Base-by-base conservation (phyloP, 495 filamentous ascomycete species). In the Penicillium cataractarum region DNA sequence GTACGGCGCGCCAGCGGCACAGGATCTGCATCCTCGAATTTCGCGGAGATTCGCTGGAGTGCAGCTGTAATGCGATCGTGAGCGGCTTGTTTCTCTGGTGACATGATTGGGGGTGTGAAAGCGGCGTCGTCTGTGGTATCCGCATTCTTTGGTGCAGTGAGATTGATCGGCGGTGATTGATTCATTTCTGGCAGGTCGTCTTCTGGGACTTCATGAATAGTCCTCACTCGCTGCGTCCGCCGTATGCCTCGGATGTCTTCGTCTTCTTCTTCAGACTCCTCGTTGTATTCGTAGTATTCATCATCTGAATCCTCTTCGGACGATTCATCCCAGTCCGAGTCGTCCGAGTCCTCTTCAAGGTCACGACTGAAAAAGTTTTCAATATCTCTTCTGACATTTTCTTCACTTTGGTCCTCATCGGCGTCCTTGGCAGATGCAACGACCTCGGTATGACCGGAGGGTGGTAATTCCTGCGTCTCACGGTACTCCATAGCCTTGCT, bases 231-330 rank as follows among this genome's bases (percentile, higher is more conserved):
- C 4, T 35, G 42, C 4, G 29, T 8, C 3, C 42, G 27, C 55
- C 19, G 54, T 31, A 42, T 42, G 10, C 24, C 15, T 50, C 40
- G 3, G 39, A 54, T 2, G 17, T 61, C 58, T 17, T 55, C 55
- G 15, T 65, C 63, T 12, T 44, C 53, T 13, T 58, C 55, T 9
- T 44, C 53, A 6, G 60, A 59, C 6, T 60, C 63, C 35, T 57
- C 53, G 55, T 54, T 53, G 40, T 65, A 65, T 54, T 65, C 63
- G 31, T 65, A 65, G 40, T 65, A 65, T 32, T 65, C 63, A 19
- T 65, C 63, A 27, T 65, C 63, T 17, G 58, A 54, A 6, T 65
- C 63, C 31, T 58, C 58, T 17, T 65, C 58, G 0, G 33, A 39
- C 4, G 58, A 65, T 32, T 54, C 58, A 6, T 55, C 49, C 58